phyloP scores from a whole-genome alignment of 176 grass and related monocot genomes.

The Oryza officinalis region DNA sequence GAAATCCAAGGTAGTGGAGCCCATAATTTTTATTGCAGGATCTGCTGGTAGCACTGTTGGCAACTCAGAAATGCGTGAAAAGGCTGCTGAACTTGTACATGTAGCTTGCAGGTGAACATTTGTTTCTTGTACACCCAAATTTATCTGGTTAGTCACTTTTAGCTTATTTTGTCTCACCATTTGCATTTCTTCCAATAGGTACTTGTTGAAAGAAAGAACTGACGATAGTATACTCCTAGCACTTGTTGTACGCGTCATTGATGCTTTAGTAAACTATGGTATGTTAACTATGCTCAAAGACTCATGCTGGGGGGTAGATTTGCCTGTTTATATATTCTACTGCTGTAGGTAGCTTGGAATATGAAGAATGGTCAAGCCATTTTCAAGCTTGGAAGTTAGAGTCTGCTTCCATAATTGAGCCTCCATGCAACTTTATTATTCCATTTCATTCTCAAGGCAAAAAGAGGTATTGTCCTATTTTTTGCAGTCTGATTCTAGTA shows the following conservation, averaged over 20 bases:
- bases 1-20: constrained; percentile 51
- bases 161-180: constrained; percentile 34
- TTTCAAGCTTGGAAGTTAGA: constrained; percentile 92
- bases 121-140: constrained; percentile 12
- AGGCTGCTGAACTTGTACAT: constrained; percentile 79
- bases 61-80: constrained; percentile 92
- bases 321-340: constrained; percentile 40
- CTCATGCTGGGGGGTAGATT: constrained; percentile 24
- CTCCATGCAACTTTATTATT: constrained; percentile 89
- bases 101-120: constrained; percentile 72
- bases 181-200: constrained; percentile 54
- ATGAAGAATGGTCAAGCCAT: constrained; percentile 88
- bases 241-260: constrained; percentile 84
- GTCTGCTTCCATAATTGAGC: constrained; percentile 86
- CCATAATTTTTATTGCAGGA: constrained; percentile 74
- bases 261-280: constrained; percentile 97
- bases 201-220: constrained; percentile 88
- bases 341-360: constrained; percentile 86
- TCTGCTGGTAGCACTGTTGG: constrained; percentile 74
- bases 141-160: constrained; percentile 29
- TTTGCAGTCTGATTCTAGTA: constrained; percentile 23
- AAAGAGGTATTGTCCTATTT: constrained; percentile 68
- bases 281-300: constrained; percentile 39
- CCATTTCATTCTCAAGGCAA: constrained; percentile 76
- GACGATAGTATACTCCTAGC: constrained; percentile 94